Evolutionary conservation across 345 rosid species (phyloP), one percentile per base, ranked within the genome.

Genomic region (Conringia planisiliqua): DNA sequence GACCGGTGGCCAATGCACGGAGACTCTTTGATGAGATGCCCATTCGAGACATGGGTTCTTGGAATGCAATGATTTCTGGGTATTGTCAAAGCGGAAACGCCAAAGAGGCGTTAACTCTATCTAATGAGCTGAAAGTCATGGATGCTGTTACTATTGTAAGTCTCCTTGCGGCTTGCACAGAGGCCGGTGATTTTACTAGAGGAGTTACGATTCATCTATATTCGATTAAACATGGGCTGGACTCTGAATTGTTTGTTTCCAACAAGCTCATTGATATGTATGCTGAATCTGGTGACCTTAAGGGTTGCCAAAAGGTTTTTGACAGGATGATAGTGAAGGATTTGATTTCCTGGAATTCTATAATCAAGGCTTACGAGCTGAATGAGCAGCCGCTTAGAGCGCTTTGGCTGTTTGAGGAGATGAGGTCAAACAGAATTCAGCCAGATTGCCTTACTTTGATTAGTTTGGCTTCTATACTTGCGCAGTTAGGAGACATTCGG

Each of bases 21-120:
- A 79, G 68, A 22, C 62, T 85, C 61, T 87, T 87, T 57, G 79
- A 87, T 79, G 76, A 79, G 18, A 80, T 87, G 87, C 91, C 87
- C 1, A 13, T 72, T 4, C 70, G 81, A 74, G 91, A 87, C 76
- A 72, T 78, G 72, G 91, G 86, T 55, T 80, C 83, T 39, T 87
- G 89, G 90, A 85, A 87, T 72, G 87, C 88, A 18, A 85, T 87
- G 87, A 85, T 87, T 50, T 87, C 87, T 10, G 87, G 86, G 14
- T 85, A 82, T 62, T 87, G 85, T 66, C 85, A 83, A 76, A 82
- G 80, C 66, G 87, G 86, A 44, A 83, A 85, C 42, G 64, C 79
- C 42, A 67, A 66, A 18, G 86, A 82, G 76, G 91, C 86, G 13
- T 70, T 87, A 55, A 66, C 66, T 68, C 68, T 87, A 13, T 69